Conservation (phyloP, 2,329 filamentous ascomycete species). For the Cercospora citrullina region DNA sequence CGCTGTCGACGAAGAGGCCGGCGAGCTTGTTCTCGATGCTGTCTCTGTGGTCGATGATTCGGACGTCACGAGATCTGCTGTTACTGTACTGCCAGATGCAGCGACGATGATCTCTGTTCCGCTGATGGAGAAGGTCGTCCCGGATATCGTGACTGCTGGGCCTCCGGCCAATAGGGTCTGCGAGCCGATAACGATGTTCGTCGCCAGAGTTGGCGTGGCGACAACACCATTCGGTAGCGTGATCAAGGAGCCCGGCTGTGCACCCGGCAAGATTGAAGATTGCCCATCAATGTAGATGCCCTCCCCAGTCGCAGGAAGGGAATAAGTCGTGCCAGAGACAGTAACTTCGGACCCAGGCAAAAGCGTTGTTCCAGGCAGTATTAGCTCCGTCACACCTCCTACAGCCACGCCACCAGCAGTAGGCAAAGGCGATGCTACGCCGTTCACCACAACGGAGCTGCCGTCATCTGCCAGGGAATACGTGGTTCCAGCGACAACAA, state of each 20-base stretch:
- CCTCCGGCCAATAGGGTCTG: slow-evolving; percentile 24
- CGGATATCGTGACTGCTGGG: slow-evolving; percentile 14
- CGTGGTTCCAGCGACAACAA: slow-evolving; percentile 1
- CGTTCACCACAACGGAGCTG: slow-evolving; percentile 7
- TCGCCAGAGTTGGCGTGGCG: slow-evolving; percentile 15
- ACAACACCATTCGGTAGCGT: slow-evolving; percentile 15
- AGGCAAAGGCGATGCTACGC: slow-evolving; percentile 13
- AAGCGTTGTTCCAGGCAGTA: slow-evolving; percentile 16
- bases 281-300: slow-evolving; percentile 15
- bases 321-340: slow-evolving; percentile 18
- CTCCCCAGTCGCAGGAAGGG: slow-evolving; percentile 6
- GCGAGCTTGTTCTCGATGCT: background rate
- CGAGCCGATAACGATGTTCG: slow-evolving; percentile 12
- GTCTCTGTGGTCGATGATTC: background rate
- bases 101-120: slow-evolving; percentile 14
- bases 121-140: slow-evolving; percentile 20
- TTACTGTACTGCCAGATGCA: background rate
- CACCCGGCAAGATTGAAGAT: background rate
- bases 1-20: background rate
- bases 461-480: background rate
- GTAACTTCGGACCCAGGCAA: slow-evolving; percentile 15
- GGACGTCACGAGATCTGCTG: slow-evolving; percentile 2
- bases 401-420: background rate
- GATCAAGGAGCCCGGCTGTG: background rate
- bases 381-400: slow-evolving; percentile 9